These are phyloP conservation scores for Puccinia novopanici DNA, from an alignment of 1,284 basidiomycete species.

Conservation along the genomic window DNA sequence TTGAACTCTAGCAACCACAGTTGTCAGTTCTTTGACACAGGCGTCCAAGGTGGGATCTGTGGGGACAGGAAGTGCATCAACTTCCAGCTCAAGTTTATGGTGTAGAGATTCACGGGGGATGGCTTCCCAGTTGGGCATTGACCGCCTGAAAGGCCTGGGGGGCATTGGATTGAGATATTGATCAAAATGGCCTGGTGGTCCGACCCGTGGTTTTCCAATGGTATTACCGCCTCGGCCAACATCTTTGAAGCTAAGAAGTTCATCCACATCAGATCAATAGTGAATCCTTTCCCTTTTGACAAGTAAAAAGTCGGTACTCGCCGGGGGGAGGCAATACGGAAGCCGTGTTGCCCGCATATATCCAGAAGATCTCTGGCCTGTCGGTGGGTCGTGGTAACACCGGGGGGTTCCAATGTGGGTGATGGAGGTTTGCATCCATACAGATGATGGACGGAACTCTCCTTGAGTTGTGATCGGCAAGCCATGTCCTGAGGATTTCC, in stretches of 20 bases:
- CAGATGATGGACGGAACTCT: not conserved
- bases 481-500: too few species aligned
- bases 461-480: too few species aligned
- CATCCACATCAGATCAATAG: constrained; percentile 21
- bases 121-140: not conserved
- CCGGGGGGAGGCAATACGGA: not conserved
- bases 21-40: too few species aligned
- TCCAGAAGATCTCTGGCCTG: not conserved
- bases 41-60: too few species aligned
- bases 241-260: not conserved
- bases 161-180: not conserved
- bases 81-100: too few species aligned
- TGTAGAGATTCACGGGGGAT: not conserved
- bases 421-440: not conserved
- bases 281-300: not conserved
- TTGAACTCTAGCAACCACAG: not conserved
- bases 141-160: too few species aligned
- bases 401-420: constrained; percentile 26
- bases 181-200: not conserved
- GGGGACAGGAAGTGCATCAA: too few species aligned
- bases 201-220: not conserved
- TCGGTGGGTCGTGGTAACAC: not conserved
- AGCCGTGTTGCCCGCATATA: not conserved
- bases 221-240: not conserved
- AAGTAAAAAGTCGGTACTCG: constrained; percentile 2